Evolutionary conservation across 129 eudicot genomes (phyloP).

Genomic region (Flaveria robusta): DNA sequence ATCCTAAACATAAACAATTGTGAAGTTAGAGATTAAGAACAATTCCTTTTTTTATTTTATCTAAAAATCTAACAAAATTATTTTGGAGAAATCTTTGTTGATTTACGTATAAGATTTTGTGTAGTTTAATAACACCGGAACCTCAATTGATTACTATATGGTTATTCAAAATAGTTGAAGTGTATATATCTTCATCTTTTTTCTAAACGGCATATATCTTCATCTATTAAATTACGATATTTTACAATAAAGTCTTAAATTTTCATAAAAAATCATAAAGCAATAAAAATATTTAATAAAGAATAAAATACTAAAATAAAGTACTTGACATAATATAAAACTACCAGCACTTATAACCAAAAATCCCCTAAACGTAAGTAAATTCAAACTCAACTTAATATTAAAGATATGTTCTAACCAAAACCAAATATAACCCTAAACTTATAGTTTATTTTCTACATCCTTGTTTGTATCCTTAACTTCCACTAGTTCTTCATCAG

Average conservation of each 20-base stretch:
- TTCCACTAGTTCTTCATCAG: slow-evolving; percentile 10
- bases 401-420: neutral
- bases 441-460: neutral
- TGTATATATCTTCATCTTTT: no score
- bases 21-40: neutral
- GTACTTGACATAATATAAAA: neutral
- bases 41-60: no score
- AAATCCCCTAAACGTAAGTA: neutral
- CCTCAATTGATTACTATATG: neutral
- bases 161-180: no score
- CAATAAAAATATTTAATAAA: neutral
- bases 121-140: neutral
- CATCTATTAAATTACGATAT: neutral
- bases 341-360: neutral
- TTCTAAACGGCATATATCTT: no score
- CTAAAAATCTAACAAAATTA: no score
- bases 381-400: neutral
- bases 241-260: neutral
- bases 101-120: no score
- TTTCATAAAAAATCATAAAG: neutral
- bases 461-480: slow-evolving; percentile 12
- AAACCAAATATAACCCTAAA: neutral
- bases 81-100: no score
- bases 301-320: neutral
- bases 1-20: neutral